Conservation (phyloP, 495 filamentous ascomycete species). For the Lindgomyces ingoldianus region DNA sequence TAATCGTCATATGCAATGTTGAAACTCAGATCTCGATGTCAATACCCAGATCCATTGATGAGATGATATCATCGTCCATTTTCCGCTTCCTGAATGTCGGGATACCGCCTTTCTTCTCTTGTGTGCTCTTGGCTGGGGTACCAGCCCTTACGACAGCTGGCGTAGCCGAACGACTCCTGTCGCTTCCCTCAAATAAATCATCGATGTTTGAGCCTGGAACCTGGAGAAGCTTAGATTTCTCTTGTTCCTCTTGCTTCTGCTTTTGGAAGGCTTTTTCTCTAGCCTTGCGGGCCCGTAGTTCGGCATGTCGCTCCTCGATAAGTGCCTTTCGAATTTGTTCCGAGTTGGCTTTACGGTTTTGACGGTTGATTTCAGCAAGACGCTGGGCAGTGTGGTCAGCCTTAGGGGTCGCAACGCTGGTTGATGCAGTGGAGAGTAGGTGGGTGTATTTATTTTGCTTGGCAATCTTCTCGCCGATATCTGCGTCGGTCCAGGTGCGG, state of each 20-base stretch:
- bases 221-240: constrained; percentile 26
- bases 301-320: constrained; percentile 63
- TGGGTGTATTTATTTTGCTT: constrained; percentile 55
- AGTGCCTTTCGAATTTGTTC: constrained; percentile 84
- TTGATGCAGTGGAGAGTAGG: constrained; percentile 39
- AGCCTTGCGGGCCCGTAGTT: constrained; percentile 47
- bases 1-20: no score
- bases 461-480: constrained; percentile 73
- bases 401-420: constrained; percentile 4
- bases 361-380: constrained; percentile 70
- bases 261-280: constrained; percentile 50
- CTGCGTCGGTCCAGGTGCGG: constrained; percentile 74
- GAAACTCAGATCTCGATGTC: constrained; percentile 50
- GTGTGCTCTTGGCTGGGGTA: constrained; percentile 38
- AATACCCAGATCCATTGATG: constrained; percentile 47
- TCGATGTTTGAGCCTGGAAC: constrained; percentile 28
- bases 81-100: constrained; percentile 44
- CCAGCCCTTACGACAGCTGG: constrained; percentile 44
- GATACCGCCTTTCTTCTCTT: constrained; percentile 35
- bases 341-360: constrained; percentile 75
- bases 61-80: constrained; percentile 49
- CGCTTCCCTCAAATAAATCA: constrained; percentile 47
- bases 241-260: constrained; percentile 42
- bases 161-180: constrained; percentile 52
- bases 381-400: constrained; percentile 65